These are phyloP conservation scores for Chlamydomonas sp. DNA, from an alignment of 139 green algal genomes.

Conservation along the genomic window DNA sequence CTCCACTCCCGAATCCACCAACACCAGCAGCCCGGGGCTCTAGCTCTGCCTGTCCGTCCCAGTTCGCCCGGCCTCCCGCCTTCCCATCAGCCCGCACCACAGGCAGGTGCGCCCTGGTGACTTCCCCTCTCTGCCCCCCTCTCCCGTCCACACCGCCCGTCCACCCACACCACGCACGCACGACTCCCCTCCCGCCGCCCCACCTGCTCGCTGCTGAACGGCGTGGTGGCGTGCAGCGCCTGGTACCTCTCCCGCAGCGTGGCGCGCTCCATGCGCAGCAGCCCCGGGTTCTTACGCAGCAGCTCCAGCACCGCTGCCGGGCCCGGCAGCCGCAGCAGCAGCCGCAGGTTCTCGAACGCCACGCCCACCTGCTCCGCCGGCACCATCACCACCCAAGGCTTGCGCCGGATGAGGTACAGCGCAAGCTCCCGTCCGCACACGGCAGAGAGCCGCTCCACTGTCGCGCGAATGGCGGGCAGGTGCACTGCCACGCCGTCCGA, in stretches of 20 bases:
- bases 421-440: constrained; percentile 54
- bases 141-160: not conserved
- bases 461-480: constrained; percentile 9
- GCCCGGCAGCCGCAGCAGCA: constrained; percentile 32
- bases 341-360: constrained; percentile 10
- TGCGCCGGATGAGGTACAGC: constrained; percentile 42
- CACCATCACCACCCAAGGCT: constrained; percentile 30
- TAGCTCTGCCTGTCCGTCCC: no score
- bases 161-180: not conserved
- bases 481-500: not conserved
- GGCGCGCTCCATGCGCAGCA: constrained; percentile 48
- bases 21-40: no score
- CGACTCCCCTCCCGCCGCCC: not conserved
- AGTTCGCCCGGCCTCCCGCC: no score
- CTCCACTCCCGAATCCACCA: no score
- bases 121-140: not conserved
- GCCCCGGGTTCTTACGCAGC: constrained; percentile 60
- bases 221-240: constrained; percentile 40
- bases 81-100: not conserved
- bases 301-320: constrained; percentile 40
- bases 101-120: not conserved
- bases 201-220: constrained; percentile 34
- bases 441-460: constrained; percentile 32
- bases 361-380: not conserved
- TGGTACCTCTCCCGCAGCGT: constrained; percentile 38